Evolutionary conservation across 1,284 basidiomycete genomes (phyloP).

Genomic region (Pseudozyma sp.): DNA sequence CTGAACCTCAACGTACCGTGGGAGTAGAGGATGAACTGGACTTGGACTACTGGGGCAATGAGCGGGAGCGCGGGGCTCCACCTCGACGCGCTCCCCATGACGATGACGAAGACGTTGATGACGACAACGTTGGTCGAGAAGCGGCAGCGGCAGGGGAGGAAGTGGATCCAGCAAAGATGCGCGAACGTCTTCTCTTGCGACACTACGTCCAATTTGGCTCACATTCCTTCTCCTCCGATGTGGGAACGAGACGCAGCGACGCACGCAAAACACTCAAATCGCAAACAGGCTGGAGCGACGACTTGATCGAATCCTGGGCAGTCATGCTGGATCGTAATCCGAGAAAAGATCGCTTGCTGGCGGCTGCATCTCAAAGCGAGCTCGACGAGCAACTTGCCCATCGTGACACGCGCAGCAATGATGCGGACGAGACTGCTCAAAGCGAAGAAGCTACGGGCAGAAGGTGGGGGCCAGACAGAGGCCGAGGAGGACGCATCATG

Average conservation of each 20-base stretch:
- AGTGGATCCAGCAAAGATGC: slow-evolving; percentile 16
- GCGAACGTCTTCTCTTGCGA: slow-evolving; percentile 37
- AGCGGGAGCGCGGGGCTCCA: slow-evolving; percentile 8
- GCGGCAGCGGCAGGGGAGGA: slow-evolving; percentile 5
- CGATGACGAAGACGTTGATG: slow-evolving; percentile 19
- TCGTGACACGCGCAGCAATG: slow-evolving; percentile 5
- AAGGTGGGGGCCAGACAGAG: slow-evolving; percentile 46
- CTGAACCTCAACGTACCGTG: slow-evolving; percentile 23
- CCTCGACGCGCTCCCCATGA: slow-evolving; percentile 9
- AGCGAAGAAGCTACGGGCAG: neutral
- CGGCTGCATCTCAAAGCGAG: slow-evolving; percentile 38
- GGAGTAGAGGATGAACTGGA: slow-evolving; percentile 55
- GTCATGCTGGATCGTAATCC: slow-evolving; percentile 59
- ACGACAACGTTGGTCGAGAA: neutral
- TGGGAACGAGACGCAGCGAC: slow-evolving; percentile 23
- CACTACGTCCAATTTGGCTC: slow-evolving; percentile 41
- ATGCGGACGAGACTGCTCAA: slow-evolving; percentile 12
- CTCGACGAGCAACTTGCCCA: slow-evolving; percentile 20
- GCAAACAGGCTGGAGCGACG: slow-evolving; percentile 47
- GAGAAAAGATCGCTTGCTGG: slow-evolving; percentile 47
- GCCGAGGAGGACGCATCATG: slow-evolving; percentile 49
- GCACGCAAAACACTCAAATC: slow-evolving; percentile 19
- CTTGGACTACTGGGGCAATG: slow-evolving; percentile 39
- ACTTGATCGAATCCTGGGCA: slow-evolving; percentile 59
- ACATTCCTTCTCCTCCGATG: slow-evolving; percentile 25